A percentile compares a stretch with the other conserved stretches of the same genome.
Conservation (phyloP, 2,329 filamentous ascomycete genomes). For the Herpotrichia juniperi region DNA sequence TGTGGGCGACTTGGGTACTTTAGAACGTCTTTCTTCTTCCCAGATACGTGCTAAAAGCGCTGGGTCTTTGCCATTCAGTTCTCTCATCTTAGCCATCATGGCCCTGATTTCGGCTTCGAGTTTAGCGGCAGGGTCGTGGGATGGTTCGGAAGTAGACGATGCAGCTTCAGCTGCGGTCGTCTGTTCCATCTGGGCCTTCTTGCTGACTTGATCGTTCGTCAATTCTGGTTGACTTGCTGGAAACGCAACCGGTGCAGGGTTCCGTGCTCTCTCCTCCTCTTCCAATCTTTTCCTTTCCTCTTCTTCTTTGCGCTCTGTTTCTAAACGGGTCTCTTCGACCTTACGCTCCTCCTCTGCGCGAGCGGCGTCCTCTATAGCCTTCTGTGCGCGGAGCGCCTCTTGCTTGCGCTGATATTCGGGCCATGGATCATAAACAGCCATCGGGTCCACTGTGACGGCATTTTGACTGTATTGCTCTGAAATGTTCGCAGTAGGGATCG, state of each 20-base stretch:
- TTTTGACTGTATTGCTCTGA: conserved; percentile 28
- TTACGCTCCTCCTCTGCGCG: conserved; percentile 42
- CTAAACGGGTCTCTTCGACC: conserved; percentile 30
- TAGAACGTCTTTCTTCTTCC: conserved; percentile 58
- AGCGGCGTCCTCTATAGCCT: conserved; percentile 40
- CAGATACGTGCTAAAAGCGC: conserved; percentile 61
- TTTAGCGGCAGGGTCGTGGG: conserved; percentile 32
- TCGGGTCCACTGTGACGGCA: conserved; percentile 58
- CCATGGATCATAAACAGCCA: conserved; percentile 60
- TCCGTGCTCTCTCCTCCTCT: conserved; percentile 21
- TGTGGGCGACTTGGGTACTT: conserved; percentile 34
- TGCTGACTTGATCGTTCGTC: conserved; percentile 26
- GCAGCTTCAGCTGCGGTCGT: conserved; percentile 11
- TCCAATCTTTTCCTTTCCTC: conserved; percentile 32
- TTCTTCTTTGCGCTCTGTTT: conserved; percentile 34
- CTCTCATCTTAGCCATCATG: conserved; percentile 64
- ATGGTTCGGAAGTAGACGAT: conserved; percentile 2
- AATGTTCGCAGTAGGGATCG: conserved; percentile 21
- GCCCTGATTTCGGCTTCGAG: conserved; percentile 59
- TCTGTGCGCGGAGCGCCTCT: conserved; percentile 37
- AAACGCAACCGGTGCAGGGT: conserved; percentile 1
- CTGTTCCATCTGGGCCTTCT: conserved; percentile 33
- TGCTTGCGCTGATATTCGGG: conserved; percentile 54
- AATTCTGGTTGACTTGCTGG: conserved; percentile 23
- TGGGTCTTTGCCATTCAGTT: conserved; percentile 62